Base-by-base conservation (phyloP, 2,329 filamentous ascomycete species). In the Arthroderma uncinatum region DNA sequence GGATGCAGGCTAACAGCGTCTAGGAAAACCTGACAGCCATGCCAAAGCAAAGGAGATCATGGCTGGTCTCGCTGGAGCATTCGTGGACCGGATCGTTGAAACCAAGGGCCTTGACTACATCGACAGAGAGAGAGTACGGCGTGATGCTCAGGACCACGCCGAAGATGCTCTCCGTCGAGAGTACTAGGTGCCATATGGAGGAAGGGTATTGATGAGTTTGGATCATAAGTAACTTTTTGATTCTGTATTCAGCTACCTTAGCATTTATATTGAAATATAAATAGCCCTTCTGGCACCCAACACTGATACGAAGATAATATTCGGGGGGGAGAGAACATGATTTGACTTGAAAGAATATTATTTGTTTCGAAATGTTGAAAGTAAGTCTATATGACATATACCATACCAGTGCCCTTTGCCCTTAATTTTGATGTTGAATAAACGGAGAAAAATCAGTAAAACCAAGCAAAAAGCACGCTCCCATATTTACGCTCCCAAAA, bases 1-100 rank as follows among this genome's bases (percentile, higher is more conserved):
- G 14, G 19, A 25, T 40, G 0, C n/a, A n/a, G 16, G 16, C n/a
- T 58, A 37, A 58, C 25, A 10, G 28, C 40, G 12, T 23, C 14
- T 2, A 86, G 83, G 85, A 73, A 81, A 89, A 76, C 71, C 80
- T 10, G 81, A 87, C 60, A 79, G 77, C 63, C 87, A 92, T 74
- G 76, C 72, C 39, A 83, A 87, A 66, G 88, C 88, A 68, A 92
- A 92, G 64, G 87, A 92, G 75, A 68, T 88, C 53, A 73, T 92
- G 16, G 86, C 82, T 21, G 86, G 85, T 60, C 76, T 91, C 55
- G 87, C 85, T n/a, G 86, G 82, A 56, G 86, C 81, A 61, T 86
- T 90, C 73, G 80, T 89, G 66, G 87, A 92, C 76, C 85, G 84
- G 70, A 78, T 91, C 47, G 78, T 82, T 30, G 87, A 86, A 77